Evolutionary conservation across 768 basidiomycete species (phyloP).

Genomic region (Serendipita sp.): DNA sequence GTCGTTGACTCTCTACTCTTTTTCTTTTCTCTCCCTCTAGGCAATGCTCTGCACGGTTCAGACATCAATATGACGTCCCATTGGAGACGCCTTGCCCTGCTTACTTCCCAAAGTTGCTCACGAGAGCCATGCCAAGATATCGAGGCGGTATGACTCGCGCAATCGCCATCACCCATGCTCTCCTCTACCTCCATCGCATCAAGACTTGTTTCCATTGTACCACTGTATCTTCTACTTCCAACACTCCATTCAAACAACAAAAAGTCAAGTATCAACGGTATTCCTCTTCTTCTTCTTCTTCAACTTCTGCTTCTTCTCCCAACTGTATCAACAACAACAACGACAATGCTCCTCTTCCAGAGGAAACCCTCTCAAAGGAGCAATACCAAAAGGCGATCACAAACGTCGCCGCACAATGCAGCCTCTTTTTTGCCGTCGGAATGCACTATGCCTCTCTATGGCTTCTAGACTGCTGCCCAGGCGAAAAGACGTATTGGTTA

Average conservation of each 20-base stretch:
- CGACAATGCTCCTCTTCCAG: neutral
- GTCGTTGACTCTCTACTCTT: neutral
- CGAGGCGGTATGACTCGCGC: neutral
- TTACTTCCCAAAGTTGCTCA: neutral
- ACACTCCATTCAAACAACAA: neutral
- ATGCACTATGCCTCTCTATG: slow-evolving; percentile 2
- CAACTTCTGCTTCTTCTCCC: neutral
- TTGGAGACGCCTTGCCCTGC: neutral
- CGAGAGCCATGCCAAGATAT: neutral
- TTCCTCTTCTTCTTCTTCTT: neutral
- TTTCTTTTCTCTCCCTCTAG: neutral
- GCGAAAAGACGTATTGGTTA: slow-evolving; percentile 4
- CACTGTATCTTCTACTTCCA: neutral
- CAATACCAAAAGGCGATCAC: neutral
- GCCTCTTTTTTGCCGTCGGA: slow-evolving; percentile 4
- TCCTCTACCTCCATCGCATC: slow-evolving; percentile 4
- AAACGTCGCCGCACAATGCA: neutral
- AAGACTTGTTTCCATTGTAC: slow-evolving; percentile 4
- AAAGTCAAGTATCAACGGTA: neutral
- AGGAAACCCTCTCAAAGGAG: neutral
- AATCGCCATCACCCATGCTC: slow-evolving; percentile 1
- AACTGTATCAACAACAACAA: too few species aligned
- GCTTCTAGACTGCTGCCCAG: slow-evolving; percentile 1
- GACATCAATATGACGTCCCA: neutral
- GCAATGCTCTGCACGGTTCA: neutral